These are phyloP conservation scores for Euptelea pleiosperma DNA, from an alignment of 164 flowering plant species.

Conservation along the genomic window DNA sequence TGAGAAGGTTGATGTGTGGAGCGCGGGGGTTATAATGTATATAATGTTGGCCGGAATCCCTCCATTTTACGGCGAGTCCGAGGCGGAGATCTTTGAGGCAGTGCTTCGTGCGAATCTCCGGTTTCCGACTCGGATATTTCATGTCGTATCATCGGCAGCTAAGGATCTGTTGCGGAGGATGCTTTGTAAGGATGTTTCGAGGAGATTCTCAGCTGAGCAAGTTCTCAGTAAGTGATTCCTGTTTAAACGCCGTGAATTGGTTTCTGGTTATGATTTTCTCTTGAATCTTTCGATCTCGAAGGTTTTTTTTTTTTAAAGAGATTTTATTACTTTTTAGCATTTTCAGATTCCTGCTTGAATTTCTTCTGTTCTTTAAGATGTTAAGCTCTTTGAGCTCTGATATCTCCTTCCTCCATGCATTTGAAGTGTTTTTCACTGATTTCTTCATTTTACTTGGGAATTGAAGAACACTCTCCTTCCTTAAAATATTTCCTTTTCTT, in stretches of 20 bases:
- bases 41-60: constrained; percentile 69
- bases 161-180: constrained; percentile 63
- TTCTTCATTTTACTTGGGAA: no score
- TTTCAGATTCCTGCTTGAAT: no score
- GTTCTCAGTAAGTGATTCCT: constrained; percentile 53
- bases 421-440: no score
- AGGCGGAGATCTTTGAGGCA: constrained; percentile 63
- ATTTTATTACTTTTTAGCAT: no score
- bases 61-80: constrained; percentile 73
- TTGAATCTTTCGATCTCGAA: no score
- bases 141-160: constrained; percentile 49
- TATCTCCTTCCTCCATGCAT: no score
- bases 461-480: no score
- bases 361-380: no score
- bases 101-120: constrained; percentile 63
- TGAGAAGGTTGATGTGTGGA: constrained; percentile 90
- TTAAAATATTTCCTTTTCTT: neutral
- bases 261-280: no score
- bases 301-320: no score
- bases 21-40: constrained; percentile 74
- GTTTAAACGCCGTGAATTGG: no score
- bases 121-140: constrained; percentile 54
- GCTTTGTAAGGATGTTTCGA: constrained; percentile 56
- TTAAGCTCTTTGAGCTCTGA: no score
- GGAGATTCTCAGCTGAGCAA: constrained; percentile 69